Evolutionary conservation across 208 protist genomes (phyloP), one percentile per base, ranked within the genome.

Genomic region (Acanthamoeba sp.): DNA sequence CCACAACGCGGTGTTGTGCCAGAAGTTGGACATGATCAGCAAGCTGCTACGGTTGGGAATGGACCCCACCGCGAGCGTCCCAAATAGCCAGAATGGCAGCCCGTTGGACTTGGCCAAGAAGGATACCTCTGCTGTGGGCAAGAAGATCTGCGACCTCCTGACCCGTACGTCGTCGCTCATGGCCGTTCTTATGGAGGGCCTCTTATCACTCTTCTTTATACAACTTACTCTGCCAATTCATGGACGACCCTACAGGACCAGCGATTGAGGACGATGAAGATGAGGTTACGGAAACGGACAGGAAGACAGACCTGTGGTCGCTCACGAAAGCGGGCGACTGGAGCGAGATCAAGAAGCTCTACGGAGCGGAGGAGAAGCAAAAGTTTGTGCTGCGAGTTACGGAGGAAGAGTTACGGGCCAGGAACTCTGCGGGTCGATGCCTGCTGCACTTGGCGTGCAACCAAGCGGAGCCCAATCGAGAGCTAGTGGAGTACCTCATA

Each of bases 371-470:
- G 29, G 29, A 71, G 62, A 36, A 29, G 29, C 27, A 29, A 12
- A 71, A 71, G 62, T 14, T 48, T 6, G n/a, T 38, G 80, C 64
- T 50, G 14, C 69, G 36, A 48, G 34, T 50, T 2, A 89, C 48
- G 6, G 52, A 66, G 18, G 80, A 64, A 9, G 52, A 89, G 45
- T 20, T 89, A 34, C 42, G 32, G 45, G 80, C 50, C 29, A 92
- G 38, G 69, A 80, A 80, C 38, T 27, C 38, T 9, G 22, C 87
- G 18, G 57, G 87, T 14, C 52, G 36, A 9, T 42, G 42, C 29
- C 57, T 76, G 22, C 87, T 92, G 36, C 87, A 92, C 32, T 40
- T 92, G 36, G 57, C 38, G 36, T 92, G 87, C 87, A 48, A 50
- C 32, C 57, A 92, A 55, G 14, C 48, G 16, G 62, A 92, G 24